These are phyloP conservation scores for Protostelium mycophagum DNA, from an alignment of 78 protist species.

Conservation along the genomic window DNA sequence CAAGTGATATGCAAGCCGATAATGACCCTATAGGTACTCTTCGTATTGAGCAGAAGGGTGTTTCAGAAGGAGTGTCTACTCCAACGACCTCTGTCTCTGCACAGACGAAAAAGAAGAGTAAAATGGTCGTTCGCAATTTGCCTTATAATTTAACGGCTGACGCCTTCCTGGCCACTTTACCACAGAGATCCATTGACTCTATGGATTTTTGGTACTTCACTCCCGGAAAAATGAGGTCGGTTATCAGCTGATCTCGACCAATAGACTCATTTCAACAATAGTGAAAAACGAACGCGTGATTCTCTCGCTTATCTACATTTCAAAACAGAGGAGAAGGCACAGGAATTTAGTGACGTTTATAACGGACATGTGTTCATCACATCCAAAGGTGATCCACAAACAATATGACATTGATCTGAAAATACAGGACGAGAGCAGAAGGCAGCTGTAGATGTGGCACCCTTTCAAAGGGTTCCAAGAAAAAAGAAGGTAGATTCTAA, in stretches of 20 bases:
- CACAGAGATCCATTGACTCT: neutral
- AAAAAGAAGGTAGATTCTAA: neutral
- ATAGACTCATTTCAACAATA: neutral
- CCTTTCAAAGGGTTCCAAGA: neutral
- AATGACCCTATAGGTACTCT: too few species aligned
- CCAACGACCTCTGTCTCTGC: too few species aligned
- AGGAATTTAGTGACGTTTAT: neutral
- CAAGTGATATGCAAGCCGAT: too few species aligned
- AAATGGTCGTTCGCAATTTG: neutral
- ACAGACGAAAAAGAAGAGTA: neutral
- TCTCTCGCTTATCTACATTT: neutral
- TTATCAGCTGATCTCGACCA: neutral
- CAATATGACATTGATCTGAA: neutral
- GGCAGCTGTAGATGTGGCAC: neutral
- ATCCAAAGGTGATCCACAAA: neutral
- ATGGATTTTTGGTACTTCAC: neutral
- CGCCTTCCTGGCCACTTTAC: neutral
- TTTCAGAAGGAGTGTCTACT: too few species aligned
- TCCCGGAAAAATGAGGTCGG: neutral
- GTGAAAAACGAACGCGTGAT: neutral
- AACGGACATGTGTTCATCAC: neutral
- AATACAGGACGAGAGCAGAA: neutral
- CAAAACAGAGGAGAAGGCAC: neutral
- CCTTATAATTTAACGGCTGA: neutral
- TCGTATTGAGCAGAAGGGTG: too few species aligned